Conservation (phyloP, 163 green algal species). For the Volvox carteri region DNA sequence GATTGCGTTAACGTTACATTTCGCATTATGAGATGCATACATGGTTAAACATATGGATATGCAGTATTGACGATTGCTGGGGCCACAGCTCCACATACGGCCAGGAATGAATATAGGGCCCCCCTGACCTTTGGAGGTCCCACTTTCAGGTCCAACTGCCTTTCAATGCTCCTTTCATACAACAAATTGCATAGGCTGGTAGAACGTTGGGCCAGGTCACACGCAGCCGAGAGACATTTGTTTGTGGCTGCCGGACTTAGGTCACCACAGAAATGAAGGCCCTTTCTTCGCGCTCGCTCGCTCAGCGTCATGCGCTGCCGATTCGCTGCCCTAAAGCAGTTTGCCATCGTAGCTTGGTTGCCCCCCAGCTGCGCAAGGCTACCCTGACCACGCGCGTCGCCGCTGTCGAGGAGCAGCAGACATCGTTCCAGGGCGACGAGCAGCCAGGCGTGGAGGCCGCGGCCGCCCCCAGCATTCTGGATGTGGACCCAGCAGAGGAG, state of each 20-base stretch:
- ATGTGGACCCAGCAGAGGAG: constrained; percentile 44
- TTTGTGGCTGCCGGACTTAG: constrained; percentile 40
- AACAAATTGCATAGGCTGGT: neutral
- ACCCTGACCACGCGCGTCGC: constrained; percentile 48
- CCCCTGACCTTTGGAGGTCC: neutral
- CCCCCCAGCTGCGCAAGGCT: constrained; percentile 9
- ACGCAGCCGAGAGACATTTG: neutral
- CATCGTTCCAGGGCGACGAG: constrained; percentile 51
- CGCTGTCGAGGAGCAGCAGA: constrained; percentile 60
- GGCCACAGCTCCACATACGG: neutral
- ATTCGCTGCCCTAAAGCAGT: neutral
- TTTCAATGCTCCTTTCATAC: neutral
- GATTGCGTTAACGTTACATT: too few relatives aligned
- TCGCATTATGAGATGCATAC: neutral
- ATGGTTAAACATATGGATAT: too few relatives aligned
- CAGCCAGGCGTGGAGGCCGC: constrained; percentile 15
- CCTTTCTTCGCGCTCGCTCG: constrained; percentile 25
- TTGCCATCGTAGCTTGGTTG: constrained; percentile 40
- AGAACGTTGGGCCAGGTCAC: neutral
- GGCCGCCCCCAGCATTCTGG: constrained; percentile 6
- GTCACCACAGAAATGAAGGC: constrained; percentile 50
- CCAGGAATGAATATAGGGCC: constrained; percentile 1
- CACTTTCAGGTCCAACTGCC: neutral
- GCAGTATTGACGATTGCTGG: too few relatives aligned
- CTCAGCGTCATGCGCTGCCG: constrained; percentile 23